Evolutionary conservation across 164 flowering plant genomes (phyloP), one percentile per base, ranked within the genome.

Genomic region (Malania oleifera): DNA sequence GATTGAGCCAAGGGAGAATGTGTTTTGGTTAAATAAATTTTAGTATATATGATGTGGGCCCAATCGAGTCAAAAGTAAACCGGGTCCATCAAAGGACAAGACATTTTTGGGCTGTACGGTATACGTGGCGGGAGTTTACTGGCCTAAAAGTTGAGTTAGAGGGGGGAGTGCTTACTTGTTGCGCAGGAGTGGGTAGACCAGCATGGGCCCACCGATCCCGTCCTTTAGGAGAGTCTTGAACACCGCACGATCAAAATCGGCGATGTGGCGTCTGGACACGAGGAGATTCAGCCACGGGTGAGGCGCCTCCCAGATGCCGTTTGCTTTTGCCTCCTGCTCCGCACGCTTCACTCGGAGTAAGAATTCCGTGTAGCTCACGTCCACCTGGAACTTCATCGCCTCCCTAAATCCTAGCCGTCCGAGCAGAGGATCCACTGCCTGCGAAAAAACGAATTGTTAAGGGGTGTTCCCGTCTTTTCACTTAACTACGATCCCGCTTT

Each of bases 271-370:
- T 52, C 77, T 80, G 1, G 95, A 79, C 1, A 92, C 77, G 63
- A 89, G 75, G 25, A 92, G 27, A 67, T 92, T 92, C 25, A 92
- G 60, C 96, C 98, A 92, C 6, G 96, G 98, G 74, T 92, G 98
- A 6, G 98, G 92, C 14, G 86, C 66, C 45, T 83, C 82, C 98
- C 96, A 89, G 0, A 70, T 75, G 2, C 98, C 96, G 29, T 52
- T 76, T 25, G 75, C 80, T 45, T 50, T 82, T 0, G 95, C 91
- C 25, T 64, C 66, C 29, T 70, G 64, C 72, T 89, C 93, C 15
- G 54, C 78, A 0, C 58, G 71, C 61, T 83, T 82, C 23, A 91
- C 96, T 14, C 98, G 80, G 35, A 75, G 54, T 22, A 91, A 11
- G 54, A 89, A 92, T 10, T 81, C 89, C 65, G 62, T 62, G 76